These are phyloP conservation scores for Rhizopogon vinicolor DNA, from an alignment of 768 basidiomycete genomes.

Conservation along the genomic window DNA sequence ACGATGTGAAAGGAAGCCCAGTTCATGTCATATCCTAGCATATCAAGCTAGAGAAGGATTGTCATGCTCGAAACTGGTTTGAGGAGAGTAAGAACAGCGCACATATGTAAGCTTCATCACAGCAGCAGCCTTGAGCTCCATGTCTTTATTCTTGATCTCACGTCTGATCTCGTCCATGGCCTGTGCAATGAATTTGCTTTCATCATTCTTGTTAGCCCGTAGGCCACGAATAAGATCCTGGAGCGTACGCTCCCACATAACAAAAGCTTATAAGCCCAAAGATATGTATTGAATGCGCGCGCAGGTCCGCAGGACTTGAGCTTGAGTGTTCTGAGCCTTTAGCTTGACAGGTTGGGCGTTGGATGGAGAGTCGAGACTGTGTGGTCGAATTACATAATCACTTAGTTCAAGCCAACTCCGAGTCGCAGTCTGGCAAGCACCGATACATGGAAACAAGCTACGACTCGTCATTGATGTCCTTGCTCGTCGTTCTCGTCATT, in stretches of 20 bases:
- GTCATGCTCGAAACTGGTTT: constrained; percentile 6
- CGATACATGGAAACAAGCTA: constrained; percentile 13
- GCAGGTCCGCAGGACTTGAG: neutral
- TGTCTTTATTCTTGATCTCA: constrained; percentile 91
- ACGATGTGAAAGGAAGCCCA: constrained; percentile 98
- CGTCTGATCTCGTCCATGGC: constrained; percentile 92
- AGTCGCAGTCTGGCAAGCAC: too few species aligned
- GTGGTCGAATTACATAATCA: too few species aligned
- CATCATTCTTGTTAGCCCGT: constrained; percentile 92
- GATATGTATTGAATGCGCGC: neutral
- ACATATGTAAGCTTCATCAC: constrained; percentile 97
- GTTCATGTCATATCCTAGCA: constrained; percentile 92
- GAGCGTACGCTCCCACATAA: constrained; percentile 95
- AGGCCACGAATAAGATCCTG: constrained; percentile 95
- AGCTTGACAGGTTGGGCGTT: too few species aligned
- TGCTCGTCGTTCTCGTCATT: constrained; percentile 43
- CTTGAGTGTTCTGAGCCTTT: neutral
- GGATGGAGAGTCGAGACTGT: too few species aligned
- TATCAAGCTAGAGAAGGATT: constrained; percentile 68
- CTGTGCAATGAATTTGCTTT: constrained; percentile 85
- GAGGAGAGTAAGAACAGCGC: constrained; percentile 25
- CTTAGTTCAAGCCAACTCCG: too few species aligned
- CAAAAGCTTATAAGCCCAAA: neutral
- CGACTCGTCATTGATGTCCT: constrained; percentile 30
- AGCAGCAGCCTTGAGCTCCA: constrained; percentile 95